These are phyloP conservation scores for Heteromeles arbutifolia DNA, from an alignment of 306 rosid species.

Conservation along the genomic window DNA sequence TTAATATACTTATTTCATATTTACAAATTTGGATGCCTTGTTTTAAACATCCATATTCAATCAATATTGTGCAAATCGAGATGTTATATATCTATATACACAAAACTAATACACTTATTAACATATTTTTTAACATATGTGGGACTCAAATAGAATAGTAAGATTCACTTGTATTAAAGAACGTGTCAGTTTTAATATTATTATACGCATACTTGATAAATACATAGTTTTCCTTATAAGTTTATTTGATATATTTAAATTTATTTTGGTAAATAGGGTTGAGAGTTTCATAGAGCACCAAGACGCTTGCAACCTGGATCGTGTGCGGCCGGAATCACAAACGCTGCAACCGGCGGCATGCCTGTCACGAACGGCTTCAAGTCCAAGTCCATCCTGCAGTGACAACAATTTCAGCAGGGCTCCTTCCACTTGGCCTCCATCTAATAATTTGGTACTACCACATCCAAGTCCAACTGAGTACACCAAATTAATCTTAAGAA, in stretches of 20 bases:
- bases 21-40: too few species aligned
- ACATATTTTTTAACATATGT: too few species aligned
- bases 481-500: slow-evolving; percentile 21
- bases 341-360: slow-evolving; percentile 50
- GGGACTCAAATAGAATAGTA: not conserved
- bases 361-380: slow-evolving; percentile 88
- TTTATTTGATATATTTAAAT: not conserved
- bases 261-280: slow-evolving; percentile 43
- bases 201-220: not conserved
- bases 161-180: too few species aligned
- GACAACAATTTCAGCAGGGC: slow-evolving; percentile 77
- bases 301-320: slow-evolving; percentile 92
- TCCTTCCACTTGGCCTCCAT: slow-evolving; percentile 27
- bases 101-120: not conserved
- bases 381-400: slow-evolving; percentile 78
- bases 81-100: not conserved
- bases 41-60: too few species aligned
- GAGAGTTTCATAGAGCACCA: slow-evolving; percentile 99
- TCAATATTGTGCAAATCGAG: too few species aligned
- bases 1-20: too few species aligned
- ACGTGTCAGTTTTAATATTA: not conserved
- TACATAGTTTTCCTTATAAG: not conserved
- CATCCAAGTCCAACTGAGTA: not conserved
- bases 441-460: not conserved
- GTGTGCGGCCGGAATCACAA: slow-evolving; percentile 52